Percentiles rank a stretch among this genome's conserved stretches.
These are phyloP conservation scores for Clitopilus hobsonii DNA, from an alignment of 768 basidiomycete genomes.

Conservation along the genomic window DNA sequence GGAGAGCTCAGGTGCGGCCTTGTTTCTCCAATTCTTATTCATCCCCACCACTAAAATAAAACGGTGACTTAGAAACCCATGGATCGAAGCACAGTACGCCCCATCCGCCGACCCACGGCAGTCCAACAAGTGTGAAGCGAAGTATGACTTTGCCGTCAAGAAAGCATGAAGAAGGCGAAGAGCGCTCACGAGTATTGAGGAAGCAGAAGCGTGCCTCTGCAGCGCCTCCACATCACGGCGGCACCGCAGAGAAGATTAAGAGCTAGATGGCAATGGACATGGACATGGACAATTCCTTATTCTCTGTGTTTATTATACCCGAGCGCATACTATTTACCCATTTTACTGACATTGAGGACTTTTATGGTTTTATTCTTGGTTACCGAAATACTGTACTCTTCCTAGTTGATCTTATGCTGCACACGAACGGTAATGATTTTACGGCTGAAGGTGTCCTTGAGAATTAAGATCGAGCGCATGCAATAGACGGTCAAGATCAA, in stretches of 20 bases:
- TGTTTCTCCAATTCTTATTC: slow-evolving; percentile 1
- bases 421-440: background rate
- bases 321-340: slow-evolving; percentile 15
- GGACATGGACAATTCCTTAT: background rate
- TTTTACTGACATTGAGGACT: slow-evolving; percentile 3
- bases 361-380: background rate
- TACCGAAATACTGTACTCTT: background rate
- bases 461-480: no score
- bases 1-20: slow-evolving; percentile 33
- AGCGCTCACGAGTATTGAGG: slow-evolving; percentile 38
- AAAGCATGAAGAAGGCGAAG: slow-evolving; percentile 24
- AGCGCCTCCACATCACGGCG: slow-evolving; percentile 20
- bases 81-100: background rate
- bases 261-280: slow-evolving; percentile 1
- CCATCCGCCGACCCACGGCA: background rate
- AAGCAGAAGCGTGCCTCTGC: slow-evolving; percentile 49
- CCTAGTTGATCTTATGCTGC: background rate
- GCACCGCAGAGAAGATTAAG: slow-evolving; percentile 5
- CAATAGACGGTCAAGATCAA: background rate
- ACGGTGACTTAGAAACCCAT: background rate
- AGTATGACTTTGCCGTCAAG: slow-evolving; percentile 64
- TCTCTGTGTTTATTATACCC: slow-evolving; percentile 14
- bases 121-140: slow-evolving; percentile 33
- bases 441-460: background rate
- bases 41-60: background rate